phyloP scores from a whole-genome alignment of 2,329 filamentous ascomycete genomes.

The Dactylellina leptospora region DNA sequence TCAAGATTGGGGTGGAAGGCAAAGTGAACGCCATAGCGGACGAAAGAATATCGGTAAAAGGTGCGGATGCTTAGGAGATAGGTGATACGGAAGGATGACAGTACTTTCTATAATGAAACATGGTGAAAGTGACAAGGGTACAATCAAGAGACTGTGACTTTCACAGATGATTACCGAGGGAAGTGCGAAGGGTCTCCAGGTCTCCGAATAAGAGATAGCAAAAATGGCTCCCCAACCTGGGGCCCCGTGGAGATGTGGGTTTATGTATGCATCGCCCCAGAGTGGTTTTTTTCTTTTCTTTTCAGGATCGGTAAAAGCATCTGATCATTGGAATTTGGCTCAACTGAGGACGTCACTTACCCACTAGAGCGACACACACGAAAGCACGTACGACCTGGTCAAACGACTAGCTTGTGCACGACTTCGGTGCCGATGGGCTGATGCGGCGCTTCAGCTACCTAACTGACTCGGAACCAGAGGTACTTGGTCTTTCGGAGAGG shows the following conservation, averaged over 20 bases:
- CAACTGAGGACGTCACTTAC: conserved; percentile 52
- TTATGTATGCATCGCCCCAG: conserved; percentile 44
- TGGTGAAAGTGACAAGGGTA: conserved; percentile 38
- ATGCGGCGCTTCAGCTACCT: conserved; percentile 43
- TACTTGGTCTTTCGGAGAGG: conserved; percentile 19
- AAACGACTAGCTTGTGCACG: conserved; percentile 48
- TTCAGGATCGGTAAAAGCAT: conserved; percentile 23
- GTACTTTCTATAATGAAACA: conserved; percentile 53
- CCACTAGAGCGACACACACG: conserved; percentile 16
- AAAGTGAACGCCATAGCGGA: conserved; percentile 17
- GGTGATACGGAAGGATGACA: conserved; percentile 27
- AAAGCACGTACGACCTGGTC: conserved; percentile 47
- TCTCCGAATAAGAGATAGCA: conserved; percentile 48
- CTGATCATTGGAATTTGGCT: conserved; percentile 35
- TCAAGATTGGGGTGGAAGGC: conserved; percentile 10
- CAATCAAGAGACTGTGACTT: conserved; percentile 38
- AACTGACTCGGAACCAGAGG: conserved; percentile 17
- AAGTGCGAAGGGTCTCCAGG: conserved; percentile 48
- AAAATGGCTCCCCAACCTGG: conserved; percentile 19
- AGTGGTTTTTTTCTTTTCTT: neutral
- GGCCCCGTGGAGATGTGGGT: conserved; percentile 38
- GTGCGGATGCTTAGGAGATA: conserved; percentile 11
- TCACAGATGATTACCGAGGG: conserved; percentile 53
- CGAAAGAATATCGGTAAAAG: conserved; percentile 12
- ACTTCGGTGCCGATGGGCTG: conserved; percentile 40